phyloP scores from a whole-genome alignment of 2,329 filamentous ascomycete genomes.

The Thelonectria olida region DNA sequence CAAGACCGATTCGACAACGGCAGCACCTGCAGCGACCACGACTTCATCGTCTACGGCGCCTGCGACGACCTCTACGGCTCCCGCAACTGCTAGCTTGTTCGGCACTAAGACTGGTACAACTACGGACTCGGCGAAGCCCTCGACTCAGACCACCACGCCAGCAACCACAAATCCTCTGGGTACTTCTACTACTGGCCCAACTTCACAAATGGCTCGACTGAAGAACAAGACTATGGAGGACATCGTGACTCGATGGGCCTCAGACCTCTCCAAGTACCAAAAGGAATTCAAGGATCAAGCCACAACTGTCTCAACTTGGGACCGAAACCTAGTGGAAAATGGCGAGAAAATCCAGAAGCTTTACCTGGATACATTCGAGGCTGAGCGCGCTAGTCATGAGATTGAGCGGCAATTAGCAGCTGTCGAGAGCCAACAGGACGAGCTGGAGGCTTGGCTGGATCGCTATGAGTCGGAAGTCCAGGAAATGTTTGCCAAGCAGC shows the following conservation, averaged over 20 bases:
- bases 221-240: conserved; percentile 99
- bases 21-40: conserved; percentile 24
- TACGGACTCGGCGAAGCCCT: conserved; percentile 41
- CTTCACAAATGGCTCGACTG: conserved; percentile 85
- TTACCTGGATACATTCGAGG: conserved; percentile 91
- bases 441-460: conserved; percentile 87
- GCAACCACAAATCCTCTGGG: conserved; percentile 59
- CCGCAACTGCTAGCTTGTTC: conserved; percentile 46
- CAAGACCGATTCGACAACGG: conserved; percentile 27
- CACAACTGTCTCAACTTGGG: conserved; percentile 87
- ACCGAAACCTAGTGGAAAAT: conserved; percentile 91
- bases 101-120: conserved; percentile 45
- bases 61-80: conserved; percentile 41
- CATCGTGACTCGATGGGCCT: conserved; percentile 96
- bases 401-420: conserved; percentile 90
- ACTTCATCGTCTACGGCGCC: conserved; percentile 40
- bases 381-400: conserved; percentile 90
- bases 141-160: conserved; percentile 42
- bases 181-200: conserved; percentile 81
- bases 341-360: conserved; percentile 94
- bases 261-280: conserved; percentile 93
- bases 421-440: conserved; percentile 92
- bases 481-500: conserved; percentile 82
- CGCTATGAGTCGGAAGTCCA: conserved; percentile 93
- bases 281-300: conserved; percentile 96